A percentile compares a stretch with the other conserved stretches of the same genome.
Conservation (phyloP, 2,329 filamentous ascomycete species). For the Apiospora malaysiana region DNA sequence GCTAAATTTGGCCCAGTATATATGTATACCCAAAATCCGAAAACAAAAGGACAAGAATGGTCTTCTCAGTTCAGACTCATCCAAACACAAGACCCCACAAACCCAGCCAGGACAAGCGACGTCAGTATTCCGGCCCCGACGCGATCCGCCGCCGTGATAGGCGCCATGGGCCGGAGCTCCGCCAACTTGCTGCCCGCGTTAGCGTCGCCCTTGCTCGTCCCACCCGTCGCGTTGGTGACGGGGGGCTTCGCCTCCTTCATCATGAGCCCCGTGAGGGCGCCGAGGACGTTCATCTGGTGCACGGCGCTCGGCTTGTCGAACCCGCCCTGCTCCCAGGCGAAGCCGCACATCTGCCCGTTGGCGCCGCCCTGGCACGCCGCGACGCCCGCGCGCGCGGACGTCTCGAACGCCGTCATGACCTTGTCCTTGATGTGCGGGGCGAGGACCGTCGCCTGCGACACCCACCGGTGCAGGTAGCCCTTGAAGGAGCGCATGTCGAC, state of each 20-base stretch:
- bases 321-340: conserved; percentile 47
- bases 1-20: neutral
- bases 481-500: conserved; percentile 66
- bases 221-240: conserved; percentile 23
- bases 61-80: conserved; percentile 19
- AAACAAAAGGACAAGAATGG: no score
- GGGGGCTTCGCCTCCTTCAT: conserved; percentile 29
- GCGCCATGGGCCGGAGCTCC: neutral
- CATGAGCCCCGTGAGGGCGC: conserved; percentile 47
- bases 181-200: conserved; percentile 4
- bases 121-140: conserved; percentile 22
- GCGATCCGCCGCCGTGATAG: conserved; percentile 11
- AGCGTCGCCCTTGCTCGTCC: conserved; percentile 22
- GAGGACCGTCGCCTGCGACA: conserved; percentile 54
- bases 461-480: conserved; percentile 58
- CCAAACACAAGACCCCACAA: conserved; percentile 13
- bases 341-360: conserved; percentile 48
- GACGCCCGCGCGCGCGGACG: conserved; percentile 56
- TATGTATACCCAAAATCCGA: neutral
- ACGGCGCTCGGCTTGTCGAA: conserved; percentile 52
- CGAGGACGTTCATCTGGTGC: conserved; percentile 51
- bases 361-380: conserved; percentile 53
- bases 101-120: neutral
- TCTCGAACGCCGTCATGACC: conserved; percentile 52
- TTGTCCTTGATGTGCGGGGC: conserved; percentile 52